These are phyloP conservation scores for Penicillium sp. DNA, from an alignment of 2,329 filamentous ascomycete genomes.

Conservation along the genomic window DNA sequence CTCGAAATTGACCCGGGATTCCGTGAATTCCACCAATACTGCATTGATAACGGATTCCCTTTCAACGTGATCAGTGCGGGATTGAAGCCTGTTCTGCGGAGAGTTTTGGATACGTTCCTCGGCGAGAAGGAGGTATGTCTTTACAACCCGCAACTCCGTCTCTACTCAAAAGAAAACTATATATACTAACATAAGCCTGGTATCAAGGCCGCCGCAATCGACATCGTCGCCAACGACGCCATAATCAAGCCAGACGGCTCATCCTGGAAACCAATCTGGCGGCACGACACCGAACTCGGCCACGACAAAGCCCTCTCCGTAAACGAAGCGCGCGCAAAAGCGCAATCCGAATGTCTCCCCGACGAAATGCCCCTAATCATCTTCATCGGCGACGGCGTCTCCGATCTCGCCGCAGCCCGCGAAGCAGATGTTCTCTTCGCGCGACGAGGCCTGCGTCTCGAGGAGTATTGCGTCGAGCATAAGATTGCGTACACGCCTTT, in stretches of 20 bases:
- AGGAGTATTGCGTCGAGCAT: conserved; percentile 70
- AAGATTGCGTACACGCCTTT: conserved; percentile 66
- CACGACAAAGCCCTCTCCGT: conserved; percentile 72
- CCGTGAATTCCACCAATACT: conserved; percentile 68
- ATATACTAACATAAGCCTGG: background rate
- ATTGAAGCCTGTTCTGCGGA: conserved; percentile 67
- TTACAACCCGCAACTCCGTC: background rate
- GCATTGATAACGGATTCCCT: conserved; percentile 65
- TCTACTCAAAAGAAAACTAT: too few relatives aligned
- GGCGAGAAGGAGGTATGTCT: conserved; percentile 60
- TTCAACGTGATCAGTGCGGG: conserved; percentile 75
- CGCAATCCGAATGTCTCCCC: conserved; percentile 62
- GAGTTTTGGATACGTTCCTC: conserved; percentile 68
- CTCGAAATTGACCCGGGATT: conserved; percentile 71
- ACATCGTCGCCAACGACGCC: conserved; percentile 73
- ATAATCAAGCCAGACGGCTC: conserved; percentile 63
- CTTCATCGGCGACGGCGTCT: conserved; percentile 74
- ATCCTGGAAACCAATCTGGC: conserved; percentile 70
- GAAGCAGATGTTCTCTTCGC: conserved; percentile 73
- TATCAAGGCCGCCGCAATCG: conserved; percentile 59
- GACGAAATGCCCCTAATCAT: conserved; percentile 69
- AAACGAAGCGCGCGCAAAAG: conserved; percentile 63
- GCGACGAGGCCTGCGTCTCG: conserved; percentile 66
- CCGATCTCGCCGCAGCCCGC: conserved; percentile 68
- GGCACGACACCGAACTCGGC: conserved; percentile 68